Base-by-base conservation (phyloP, 1,284 basidiomycete species). In the Pseudozyma sp. region DNA sequence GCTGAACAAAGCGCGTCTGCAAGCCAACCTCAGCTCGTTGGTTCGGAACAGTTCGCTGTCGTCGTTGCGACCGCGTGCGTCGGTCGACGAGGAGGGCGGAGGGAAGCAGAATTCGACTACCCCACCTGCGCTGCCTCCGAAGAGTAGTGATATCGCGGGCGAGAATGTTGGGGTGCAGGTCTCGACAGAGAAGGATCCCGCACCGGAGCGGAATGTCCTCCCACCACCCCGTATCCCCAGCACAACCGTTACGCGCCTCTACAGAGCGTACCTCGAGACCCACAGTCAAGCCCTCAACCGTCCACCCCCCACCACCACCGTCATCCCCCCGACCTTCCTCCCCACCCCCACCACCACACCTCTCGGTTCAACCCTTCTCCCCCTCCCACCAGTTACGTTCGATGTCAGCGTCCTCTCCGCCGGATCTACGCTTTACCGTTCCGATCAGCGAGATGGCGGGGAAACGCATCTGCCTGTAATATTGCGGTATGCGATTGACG, bases 11-110 rank as follows among this genome's bases (percentile, higher is more conserved):
- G 14, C 55, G 5, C 17, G 64, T 7, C 17, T 72, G 17, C 69
- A 72, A 19, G 40, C 63, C 4, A 72, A 72, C 37, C 53, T 72
- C 3, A 40, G 47, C 4, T 59, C 59, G 29, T 49, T 72, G 2
- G 69, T 72, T 0, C 51, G 69, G 2, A 54, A 43, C 7, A 19
- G 37, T 1, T 67, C 63, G 13, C 45, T 72, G 3, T 57, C 66
- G 0, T 34, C 54, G 0, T 54, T 53, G 3, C 24, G 48, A 3
- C 4, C 42, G n/a, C 35, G 53, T 0, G 44, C 10, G 3, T 48
- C 37, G 5, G 45, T 48, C 6, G 59, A 54, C 11, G 24, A 29
- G 14, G 1, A 34, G 19, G 16, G 30, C 37, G 13, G 55, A 24
- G 17, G 14, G 4, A 7, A 54, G 35, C 17, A 54, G 44, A 2